Base-by-base conservation (phyloP, 1,284 basidiomycete genomes). In the Sporisorium sorghi region DNA sequence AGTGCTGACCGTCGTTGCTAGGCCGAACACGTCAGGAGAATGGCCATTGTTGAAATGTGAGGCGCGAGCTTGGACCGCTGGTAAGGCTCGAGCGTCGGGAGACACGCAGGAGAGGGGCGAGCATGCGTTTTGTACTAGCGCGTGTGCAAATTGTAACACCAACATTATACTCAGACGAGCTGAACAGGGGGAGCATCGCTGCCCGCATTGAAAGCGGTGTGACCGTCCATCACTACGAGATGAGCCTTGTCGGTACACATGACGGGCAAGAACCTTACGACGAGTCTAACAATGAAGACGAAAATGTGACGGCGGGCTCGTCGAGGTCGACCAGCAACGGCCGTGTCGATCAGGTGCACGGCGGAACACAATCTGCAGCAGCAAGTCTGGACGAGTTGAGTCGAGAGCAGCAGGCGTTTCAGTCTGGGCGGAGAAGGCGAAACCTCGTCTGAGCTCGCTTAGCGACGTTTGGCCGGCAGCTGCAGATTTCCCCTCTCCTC, bases 141-240 rank as follows among this genome's bases (percentile, higher is more conserved):
- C 46, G n/a, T 47, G 46, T n/a, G 46, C 28, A 47, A n/a, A 47
- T 30, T 47, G 44, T 47, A 47, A 47, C 46, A 47, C 19, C 28
- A 47, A 19, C 2, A 19, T 47, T n/a, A 47, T 30, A 47, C 26
- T 19, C 10, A 47, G 42, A 33, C n/a, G 7, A 14, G 21, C 19
- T 26, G 8, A 12, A 9, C 30, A 33, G 8, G 3, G 26, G 11
- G 56, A 51, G 33, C 35, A 35, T 58, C 37, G 12, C 15, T 49
- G 21, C 19, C 7, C 32, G 12, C 6, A 12, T 30, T 30, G 17
- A 11, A 47, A 15, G 46, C 46, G n/a, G 5, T 8, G n/a, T 19
- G 19, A 11, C 19, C n/a, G 32, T 19, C 15, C 19, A 33, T n/a
- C n/a, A n/a, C n/a, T n/a, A 33, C 33, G 33, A 33, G 8, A 33